Conservation (phyloP, 768 basidiomycete genomes). For the Boletus vinaceobasis region DNA sequence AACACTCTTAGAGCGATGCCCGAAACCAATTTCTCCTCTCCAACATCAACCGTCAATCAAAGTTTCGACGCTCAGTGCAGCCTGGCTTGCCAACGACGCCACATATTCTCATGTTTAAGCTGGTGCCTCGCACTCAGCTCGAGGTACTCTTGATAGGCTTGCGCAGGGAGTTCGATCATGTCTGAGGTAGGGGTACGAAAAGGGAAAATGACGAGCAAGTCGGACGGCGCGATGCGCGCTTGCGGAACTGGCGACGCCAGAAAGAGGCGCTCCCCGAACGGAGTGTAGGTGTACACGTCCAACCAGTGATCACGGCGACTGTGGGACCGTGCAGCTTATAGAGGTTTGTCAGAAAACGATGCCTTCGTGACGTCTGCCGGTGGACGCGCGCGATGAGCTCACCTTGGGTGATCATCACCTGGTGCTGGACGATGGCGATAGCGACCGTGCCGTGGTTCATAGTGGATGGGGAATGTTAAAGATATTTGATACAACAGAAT, state of each 20-base stretch:
- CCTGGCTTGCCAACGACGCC: conserved; percentile 45
- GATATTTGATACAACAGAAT: conserved; percentile 18
- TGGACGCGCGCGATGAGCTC: conserved; percentile 1
- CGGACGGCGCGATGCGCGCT: conserved; percentile 58
- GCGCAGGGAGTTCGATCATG: conserved; percentile 62
- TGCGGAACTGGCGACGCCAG: conserved; percentile 55
- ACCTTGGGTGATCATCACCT: conserved; percentile 71
- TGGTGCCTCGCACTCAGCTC: conserved; percentile 51
- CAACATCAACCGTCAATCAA: neutral
- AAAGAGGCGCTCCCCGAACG: conserved; percentile 65
- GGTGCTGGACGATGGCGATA: conserved; percentile 64
- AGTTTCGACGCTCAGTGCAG: conserved; percentile 8
- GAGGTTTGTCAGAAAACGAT: conserved; percentile 1
- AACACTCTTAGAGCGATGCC: neutral
- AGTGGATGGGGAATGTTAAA: conserved; percentile 7
- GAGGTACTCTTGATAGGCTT: conserved; percentile 57
- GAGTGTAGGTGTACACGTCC: conserved; percentile 63
- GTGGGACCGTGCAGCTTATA: conserved; percentile 55
- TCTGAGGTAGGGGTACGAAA: conserved; percentile 38
- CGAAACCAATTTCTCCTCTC: neutral
- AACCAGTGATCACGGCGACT: conserved; percentile 52
- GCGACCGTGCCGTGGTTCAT: conserved; percentile 60
- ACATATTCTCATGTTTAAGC: conserved; percentile 56
- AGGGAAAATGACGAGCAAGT: conserved; percentile 56
- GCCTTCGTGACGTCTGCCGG: neutral